Evolutionary conservation across 768 basidiomycete species (phyloP).

Genomic region (Calocera viscosa): DNA sequence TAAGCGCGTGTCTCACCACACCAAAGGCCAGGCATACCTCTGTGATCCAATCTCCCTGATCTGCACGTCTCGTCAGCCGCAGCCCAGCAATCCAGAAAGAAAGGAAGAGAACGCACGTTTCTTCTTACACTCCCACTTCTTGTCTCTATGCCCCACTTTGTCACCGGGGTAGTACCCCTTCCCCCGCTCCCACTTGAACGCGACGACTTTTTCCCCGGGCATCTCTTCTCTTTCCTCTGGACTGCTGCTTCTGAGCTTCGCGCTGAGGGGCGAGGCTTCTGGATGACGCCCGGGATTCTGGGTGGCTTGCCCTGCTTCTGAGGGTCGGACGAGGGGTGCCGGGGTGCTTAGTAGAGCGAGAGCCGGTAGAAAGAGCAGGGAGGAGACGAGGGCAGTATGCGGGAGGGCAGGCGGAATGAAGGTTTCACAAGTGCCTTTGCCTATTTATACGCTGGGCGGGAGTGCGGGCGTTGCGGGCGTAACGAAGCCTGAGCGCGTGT

Average conservation of each 20-base stretch:
- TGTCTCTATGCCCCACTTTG: neutral
- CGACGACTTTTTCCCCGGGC: neutral
- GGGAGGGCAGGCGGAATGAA: too few relatives aligned
- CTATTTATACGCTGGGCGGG: too few relatives aligned
- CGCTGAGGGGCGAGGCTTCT: too few relatives aligned
- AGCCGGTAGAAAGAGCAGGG: too few relatives aligned
- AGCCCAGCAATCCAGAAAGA: neutral
- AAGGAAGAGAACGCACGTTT: neutral
- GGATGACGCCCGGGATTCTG: too few relatives aligned
- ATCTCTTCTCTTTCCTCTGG: neutral
- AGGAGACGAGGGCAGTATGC: too few relatives aligned
- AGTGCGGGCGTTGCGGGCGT: too few relatives aligned
- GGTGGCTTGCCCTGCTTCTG: too few relatives aligned
- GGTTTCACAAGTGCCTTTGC: too few relatives aligned
- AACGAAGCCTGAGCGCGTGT: too few relatives aligned
- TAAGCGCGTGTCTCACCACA: neutral
- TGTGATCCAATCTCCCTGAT: neutral
- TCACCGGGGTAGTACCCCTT: neutral
- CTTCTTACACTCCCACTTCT: neutral
- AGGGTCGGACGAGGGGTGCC: too few relatives aligned
- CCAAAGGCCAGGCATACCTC: neutral
- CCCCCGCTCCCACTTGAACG: neutral
- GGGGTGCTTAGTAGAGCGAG: too few relatives aligned
- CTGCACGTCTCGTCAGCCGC: neutral
- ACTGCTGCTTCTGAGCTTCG: neutral